These are phyloP conservation scores for Lycium barbarum DNA, from an alignment of 257 asterid genomes.

Conservation along the genomic window DNA sequence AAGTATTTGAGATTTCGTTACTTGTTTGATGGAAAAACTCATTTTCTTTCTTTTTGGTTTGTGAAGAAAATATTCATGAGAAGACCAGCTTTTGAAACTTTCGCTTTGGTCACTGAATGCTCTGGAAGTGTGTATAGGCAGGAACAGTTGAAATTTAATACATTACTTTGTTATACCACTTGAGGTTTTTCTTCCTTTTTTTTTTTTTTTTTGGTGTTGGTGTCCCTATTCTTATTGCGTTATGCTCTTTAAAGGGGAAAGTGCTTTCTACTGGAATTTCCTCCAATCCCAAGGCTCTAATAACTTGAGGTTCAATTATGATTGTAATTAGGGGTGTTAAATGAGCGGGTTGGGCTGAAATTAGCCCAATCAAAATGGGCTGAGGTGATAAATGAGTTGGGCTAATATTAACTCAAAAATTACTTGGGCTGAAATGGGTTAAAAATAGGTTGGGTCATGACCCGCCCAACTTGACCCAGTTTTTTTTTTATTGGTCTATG, in stretches of 20 bases:
- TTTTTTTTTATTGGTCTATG: no score
- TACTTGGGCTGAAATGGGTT: no score
- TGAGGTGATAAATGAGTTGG: no score
- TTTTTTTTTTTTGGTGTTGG: background rate
- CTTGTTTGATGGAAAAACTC: slow-evolving; percentile 6
- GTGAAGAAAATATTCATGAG: slow-evolving; percentile 9
- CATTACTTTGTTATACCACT: background rate
- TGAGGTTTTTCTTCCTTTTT: background rate
- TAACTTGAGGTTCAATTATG: background rate
- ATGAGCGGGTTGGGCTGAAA: no score
- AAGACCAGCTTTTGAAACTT: slow-evolving; percentile 19
- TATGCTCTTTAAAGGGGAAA: background rate
- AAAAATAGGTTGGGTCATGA: no score
- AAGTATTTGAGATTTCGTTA: background rate
- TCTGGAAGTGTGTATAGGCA: background rate
- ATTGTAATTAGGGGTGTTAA: no score
- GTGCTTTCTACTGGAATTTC: background rate
- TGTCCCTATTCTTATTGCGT: background rate
- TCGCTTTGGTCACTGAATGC: background rate
- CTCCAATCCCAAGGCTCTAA: background rate
- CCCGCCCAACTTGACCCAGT: no score
- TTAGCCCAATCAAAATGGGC: no score
- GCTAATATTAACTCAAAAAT: no score
- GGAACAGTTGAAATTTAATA: background rate
- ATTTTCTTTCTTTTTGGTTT: background rate